A percentile compares a stretch with the other conserved stretches of the same genome.
Conservation (phyloP, 345 rosid genomes). For the Populus nigra region DNA sequence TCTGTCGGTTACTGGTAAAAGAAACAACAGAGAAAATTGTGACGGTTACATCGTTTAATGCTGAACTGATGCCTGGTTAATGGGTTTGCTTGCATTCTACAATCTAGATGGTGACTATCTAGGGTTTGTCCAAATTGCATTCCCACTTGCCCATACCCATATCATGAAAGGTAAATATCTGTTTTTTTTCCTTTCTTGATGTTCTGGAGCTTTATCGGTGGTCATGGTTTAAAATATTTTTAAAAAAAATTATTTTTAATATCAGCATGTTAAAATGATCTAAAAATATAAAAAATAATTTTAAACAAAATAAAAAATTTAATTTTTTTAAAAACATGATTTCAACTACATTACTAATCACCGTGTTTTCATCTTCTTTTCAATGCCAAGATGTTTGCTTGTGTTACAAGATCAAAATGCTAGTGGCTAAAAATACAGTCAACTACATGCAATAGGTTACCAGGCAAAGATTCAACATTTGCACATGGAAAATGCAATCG, state of each 20-base stretch:
- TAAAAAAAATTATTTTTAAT: no score
- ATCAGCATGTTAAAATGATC: no score
- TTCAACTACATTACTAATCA: accelerated
- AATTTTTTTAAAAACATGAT: no score
- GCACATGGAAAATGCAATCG: neutral
- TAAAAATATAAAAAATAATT: no score
- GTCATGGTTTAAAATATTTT: no score
- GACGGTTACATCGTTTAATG: neutral
- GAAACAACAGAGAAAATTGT: neutral
- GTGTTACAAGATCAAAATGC: no score
- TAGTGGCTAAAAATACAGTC: neutral
- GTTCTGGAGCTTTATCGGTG: no score
- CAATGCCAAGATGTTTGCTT: neutral
- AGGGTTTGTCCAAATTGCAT: neutral
- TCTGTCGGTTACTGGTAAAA: neutral
- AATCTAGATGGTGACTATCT: neutral
- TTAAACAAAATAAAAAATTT: no score
- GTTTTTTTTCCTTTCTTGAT: no score
- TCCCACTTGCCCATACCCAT: neutral
- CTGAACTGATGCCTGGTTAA: no score
- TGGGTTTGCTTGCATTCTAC: neutral
- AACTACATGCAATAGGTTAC: neutral
- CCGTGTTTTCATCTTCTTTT: no score
- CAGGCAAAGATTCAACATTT: neutral
- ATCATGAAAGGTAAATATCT: neutral